Conservation (phyloP, 306 rosid genomes). For the Dryas drummondii region DNA sequence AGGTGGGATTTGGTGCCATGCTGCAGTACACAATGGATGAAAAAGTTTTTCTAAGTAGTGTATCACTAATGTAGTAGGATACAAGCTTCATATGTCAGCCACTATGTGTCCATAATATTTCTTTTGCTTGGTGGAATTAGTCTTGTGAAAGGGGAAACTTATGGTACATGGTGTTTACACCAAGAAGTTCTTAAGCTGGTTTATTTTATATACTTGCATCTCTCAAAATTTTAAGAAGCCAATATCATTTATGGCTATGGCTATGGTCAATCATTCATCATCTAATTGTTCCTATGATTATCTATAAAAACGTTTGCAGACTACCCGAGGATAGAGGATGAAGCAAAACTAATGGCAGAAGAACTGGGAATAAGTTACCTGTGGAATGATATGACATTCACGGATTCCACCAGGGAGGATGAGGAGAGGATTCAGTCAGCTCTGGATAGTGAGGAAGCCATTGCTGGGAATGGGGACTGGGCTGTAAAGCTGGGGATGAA, state of each 20-base stretch:
- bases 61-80: neutral
- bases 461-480: slow-evolving; percentile 93
- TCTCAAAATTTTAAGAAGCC: slow-evolving; percentile 12
- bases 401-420: slow-evolving; percentile 67
- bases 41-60: neutral
- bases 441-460: slow-evolving; percentile 87
- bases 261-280: slow-evolving; percentile 16
- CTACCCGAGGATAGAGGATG: slow-evolving; percentile 88
- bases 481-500: slow-evolving; percentile 95
- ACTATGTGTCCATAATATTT: neutral
- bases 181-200: slow-evolving; percentile 19
- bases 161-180: neutral
- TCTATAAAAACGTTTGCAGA: slow-evolving; percentile 45
- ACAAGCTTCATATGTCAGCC: neutral
- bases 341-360: slow-evolving; percentile 71
- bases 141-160: neutral
- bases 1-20: slow-evolving; percentile 10
- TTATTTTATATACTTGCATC: slow-evolving; percentile 7
- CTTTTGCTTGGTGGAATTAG: neutral
- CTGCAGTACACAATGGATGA: neutral
- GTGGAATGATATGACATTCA: slow-evolving; percentile 64
- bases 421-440: slow-evolving; percentile 79
- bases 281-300: slow-evolving; percentile 22
- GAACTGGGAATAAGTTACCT: slow-evolving; percentile 58
- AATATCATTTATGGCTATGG: slow-evolving; percentile 12